Conservation (phyloP, 345 rosid species). For the Hevea brasiliensis region DNA sequence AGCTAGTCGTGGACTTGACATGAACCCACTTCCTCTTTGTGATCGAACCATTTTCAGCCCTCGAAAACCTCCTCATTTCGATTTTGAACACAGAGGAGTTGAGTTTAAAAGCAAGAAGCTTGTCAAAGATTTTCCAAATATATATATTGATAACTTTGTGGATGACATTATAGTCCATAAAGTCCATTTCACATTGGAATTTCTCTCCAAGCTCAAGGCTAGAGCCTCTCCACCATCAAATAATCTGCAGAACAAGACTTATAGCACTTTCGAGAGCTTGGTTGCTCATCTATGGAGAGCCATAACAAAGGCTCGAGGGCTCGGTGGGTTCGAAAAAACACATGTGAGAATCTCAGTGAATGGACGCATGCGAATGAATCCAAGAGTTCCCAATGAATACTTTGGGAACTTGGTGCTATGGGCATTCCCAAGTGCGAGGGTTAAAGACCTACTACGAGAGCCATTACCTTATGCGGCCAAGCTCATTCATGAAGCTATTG, state of each 20-base stretch:
- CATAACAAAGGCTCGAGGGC: slow-evolving; percentile 26
- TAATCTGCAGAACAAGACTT: slow-evolving; percentile 2
- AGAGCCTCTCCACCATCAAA: slow-evolving; percentile 3
- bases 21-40: slow-evolving; percentile 18
- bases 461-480: slow-evolving; percentile 23
- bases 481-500: slow-evolving; percentile 29
- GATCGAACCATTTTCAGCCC: slow-evolving; percentile 31
- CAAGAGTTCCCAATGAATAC: slow-evolving; percentile 29
- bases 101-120: slow-evolving; percentile 28
- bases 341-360: slow-evolving; percentile 20
- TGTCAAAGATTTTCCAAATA: neutral
- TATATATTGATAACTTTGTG: neutral
- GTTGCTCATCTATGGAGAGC: slow-evolving; percentile 33
- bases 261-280: slow-evolving; percentile 28
- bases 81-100: slow-evolving; percentile 26
- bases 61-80: slow-evolving; percentile 20
- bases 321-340: slow-evolving; percentile 18
- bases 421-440: slow-evolving; percentile 28
- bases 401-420: slow-evolving; percentile 40
- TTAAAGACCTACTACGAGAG: slow-evolving; percentile 26
- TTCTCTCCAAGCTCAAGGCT: slow-evolving; percentile 27
- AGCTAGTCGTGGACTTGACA: slow-evolving; percentile 32
- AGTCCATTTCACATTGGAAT: slow-evolving; percentile 31
- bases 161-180: slow-evolving; percentile 22
- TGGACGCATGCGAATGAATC: slow-evolving; percentile 22